Evolutionary conservation across 2,329 filamentous ascomycete genomes (phyloP), one percentile per base, ranked within the genome.

Genomic region (Colletotrichum lupini): DNA sequence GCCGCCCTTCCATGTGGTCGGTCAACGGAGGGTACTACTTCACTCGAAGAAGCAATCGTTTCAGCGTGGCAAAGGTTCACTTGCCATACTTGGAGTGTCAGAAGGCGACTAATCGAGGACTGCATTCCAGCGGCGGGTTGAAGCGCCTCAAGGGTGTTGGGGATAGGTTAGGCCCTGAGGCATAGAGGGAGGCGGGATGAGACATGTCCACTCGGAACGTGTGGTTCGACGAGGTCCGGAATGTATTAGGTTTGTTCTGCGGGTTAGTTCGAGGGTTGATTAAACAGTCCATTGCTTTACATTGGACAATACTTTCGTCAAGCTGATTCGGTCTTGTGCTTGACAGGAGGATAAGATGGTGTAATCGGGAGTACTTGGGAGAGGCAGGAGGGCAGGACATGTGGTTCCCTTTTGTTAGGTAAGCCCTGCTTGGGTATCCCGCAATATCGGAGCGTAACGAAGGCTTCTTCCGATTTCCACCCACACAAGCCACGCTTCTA

Each of bases 41-140:
- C 70, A 64, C 26, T 70, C 32, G 26, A 60, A 42, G 30, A 32
- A 56, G 59, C 26, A 56, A 55, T 60, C 32, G 56, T 70, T 71
- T 65, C 67, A 66, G 35, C 37, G 22, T 65, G 60, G 61, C 28
- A 26, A 46, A 49, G 16, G 35, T 53, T 53, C 22, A 24, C n/a
- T 66, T 61, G 60, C 67, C 67, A 60, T 65, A 37, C 46, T 61
- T 30, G 49, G 56, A 66, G 60, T 61, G 55, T 66, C 42, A 37
- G 55, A 59, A 49, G 59, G 59, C 42, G 32, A 65, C 16, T 56
- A 64, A 53, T 65, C 46, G 16, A 60, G 24, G 26, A 24, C n/a
- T 59, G 46, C 70, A 73, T 73, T 71, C 71, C 71, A 70, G 49
- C 60, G n/a, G 42, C 35, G 61, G 67, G 71, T 73, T 73, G 61